phyloP scores from a whole-genome alignment of 768 basidiomycete species.

The Auricularia auricula-judae region DNA sequence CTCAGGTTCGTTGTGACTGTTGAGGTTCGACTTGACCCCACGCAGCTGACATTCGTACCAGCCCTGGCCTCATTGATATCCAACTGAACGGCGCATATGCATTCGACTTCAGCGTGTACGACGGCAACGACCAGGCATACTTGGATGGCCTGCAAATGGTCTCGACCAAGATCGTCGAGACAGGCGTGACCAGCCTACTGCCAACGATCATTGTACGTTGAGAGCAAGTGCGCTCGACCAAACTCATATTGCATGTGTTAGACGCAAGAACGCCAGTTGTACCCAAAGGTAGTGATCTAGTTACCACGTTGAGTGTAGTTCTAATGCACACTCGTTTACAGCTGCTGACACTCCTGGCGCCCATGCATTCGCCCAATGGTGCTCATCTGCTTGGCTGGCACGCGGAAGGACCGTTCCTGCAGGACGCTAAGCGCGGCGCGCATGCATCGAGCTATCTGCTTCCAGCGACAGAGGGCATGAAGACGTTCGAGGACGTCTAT shows the following conservation, averaged over 20 bases:
- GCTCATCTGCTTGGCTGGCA: conserved; percentile 84
- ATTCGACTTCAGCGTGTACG: conserved; percentile 79
- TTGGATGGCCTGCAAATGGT: conserved; percentile 54
- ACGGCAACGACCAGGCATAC: conserved; percentile 59
- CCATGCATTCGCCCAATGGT: conserved; percentile 20
- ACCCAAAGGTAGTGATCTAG: background rate
- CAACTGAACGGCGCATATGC: conserved; percentile 88
- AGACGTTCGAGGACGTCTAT: conserved; percentile 66
- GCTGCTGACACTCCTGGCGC: conserved; percentile 1
- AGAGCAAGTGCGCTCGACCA: background rate
- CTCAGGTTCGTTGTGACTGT: conserved; percentile 37
- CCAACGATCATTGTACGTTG: conserved; percentile 60
- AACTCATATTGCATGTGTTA: background rate
- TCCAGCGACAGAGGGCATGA: conserved; percentile 49
- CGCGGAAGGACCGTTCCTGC: conserved; percentile 82
- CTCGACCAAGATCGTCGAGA: conserved; percentile 70
- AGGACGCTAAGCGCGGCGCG: conserved; percentile 71
- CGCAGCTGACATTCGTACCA: conserved; percentile 17
- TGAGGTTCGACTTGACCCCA: background rate
- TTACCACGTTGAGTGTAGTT: background rate
- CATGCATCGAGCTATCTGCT: conserved; percentile 61
- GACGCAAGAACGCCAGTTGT: background rate
- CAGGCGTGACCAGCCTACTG: conserved; percentile 69
- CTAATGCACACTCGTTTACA: background rate
- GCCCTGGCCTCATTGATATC: conserved; percentile 78